Conservation (phyloP, 2,329 filamentous ascomycete species). For the Emergomyces africanus region DNA sequence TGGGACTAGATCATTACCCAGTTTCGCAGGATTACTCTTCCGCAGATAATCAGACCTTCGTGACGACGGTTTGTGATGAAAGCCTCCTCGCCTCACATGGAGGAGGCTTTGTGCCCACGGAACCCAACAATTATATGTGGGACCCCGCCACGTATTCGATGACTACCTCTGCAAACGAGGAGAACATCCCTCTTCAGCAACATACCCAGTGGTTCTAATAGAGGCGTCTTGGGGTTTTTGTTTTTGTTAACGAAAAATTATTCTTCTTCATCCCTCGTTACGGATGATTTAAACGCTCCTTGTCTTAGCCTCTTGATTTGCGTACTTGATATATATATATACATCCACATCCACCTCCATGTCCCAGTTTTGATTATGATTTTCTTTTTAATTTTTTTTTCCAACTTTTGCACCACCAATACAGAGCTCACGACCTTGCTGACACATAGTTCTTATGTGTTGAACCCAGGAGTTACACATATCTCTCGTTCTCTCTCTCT, state of each 20-base stretch:
- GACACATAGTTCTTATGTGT: neutral
- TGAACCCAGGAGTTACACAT: neutral
- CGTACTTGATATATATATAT: neutral
- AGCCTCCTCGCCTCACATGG: neutral
- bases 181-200: conserved; percentile 6
- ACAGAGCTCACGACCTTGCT: conserved; percentile 1
- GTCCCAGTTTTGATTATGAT: neutral
- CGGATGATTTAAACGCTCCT: neutral
- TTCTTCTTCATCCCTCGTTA: neutral
- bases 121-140: neutral
- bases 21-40: neutral
- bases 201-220: neutral
- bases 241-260: neutral
- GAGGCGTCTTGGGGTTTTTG: neutral
- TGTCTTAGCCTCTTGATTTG: neutral
- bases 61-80: neutral
- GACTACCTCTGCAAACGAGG: conserved; percentile 8
- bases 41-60: neutral
- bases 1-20: neutral
- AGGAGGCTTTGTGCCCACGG: neutral
- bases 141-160: neutral
- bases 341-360: neutral
- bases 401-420: neutral
- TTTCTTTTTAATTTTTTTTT: neutral
- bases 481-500: neutral